phyloP scores from a whole-genome alignment of 2,329 filamentous ascomycete species.

The Sarocladium kiliense region DNA sequence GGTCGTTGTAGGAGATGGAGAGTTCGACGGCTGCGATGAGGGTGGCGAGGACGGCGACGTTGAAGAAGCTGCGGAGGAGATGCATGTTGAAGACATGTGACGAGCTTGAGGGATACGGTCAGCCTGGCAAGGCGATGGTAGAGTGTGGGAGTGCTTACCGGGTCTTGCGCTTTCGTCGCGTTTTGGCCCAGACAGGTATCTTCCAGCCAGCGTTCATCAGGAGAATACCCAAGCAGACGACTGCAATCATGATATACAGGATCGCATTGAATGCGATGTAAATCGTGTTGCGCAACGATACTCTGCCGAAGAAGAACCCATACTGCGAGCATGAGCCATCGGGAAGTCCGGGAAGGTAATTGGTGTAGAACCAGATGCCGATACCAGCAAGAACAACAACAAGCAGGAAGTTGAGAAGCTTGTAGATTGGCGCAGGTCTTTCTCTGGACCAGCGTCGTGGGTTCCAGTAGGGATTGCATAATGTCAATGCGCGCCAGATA shows the following conservation, averaged over 20 bases:
- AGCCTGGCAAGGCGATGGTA: not conserved
- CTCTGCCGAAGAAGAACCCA: slow-evolving; percentile 26
- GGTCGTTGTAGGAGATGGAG: slow-evolving; percentile 26
- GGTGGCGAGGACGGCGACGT: slow-evolving; percentile 22
- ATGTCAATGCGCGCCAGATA: slow-evolving; percentile 25
- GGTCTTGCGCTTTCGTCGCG: slow-evolving; percentile 16
- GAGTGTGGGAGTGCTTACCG: slow-evolving; percentile 16
- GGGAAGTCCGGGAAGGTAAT: slow-evolving; percentile 18
- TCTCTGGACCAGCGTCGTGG: slow-evolving; percentile 24
- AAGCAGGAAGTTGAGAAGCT: slow-evolving; percentile 19
- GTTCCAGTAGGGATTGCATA: slow-evolving; percentile 22
- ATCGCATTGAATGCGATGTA: slow-evolving; percentile 24
- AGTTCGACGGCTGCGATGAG: slow-evolving; percentile 27
- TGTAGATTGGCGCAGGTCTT: slow-evolving; percentile 19
- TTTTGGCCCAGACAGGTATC: slow-evolving; percentile 13
- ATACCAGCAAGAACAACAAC: slow-evolving; percentile 22
- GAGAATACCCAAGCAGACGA: slow-evolving; percentile 17
- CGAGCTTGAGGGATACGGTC: not conserved
- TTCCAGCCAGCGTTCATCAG: slow-evolving; percentile 20
- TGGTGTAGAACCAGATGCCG: slow-evolving; percentile 27
- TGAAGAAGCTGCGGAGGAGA: slow-evolving; percentile 16
- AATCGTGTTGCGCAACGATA: slow-evolving; percentile 19
- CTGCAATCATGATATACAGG: slow-evolving; percentile 24
- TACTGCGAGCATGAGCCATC: slow-evolving; percentile 21
- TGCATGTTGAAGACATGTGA: slow-evolving; percentile 19